These are phyloP conservation scores for Colletotrichum sp. DNA, from an alignment of 2,329 filamentous ascomycete species.

Conservation along the genomic window DNA sequence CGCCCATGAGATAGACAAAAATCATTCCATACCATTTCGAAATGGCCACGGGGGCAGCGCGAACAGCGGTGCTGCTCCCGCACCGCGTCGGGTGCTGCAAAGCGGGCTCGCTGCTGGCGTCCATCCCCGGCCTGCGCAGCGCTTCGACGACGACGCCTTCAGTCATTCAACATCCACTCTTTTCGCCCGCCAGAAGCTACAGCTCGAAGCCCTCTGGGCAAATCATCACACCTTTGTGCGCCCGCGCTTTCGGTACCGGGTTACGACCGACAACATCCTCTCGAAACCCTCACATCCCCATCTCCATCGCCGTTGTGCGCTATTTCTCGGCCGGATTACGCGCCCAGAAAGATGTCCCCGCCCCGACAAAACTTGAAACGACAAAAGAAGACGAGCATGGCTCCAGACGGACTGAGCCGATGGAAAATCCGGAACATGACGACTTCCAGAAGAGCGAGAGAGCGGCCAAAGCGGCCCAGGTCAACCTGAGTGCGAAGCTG, in stretches of 20 bases:
- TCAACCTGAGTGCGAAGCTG: slow-evolving; percentile 87
- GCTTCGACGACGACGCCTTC: slow-evolving; percentile 1
- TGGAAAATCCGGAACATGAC: slow-evolving; percentile 30
- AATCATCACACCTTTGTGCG: neutral
- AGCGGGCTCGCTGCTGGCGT: neutral
- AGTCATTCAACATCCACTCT: slow-evolving; percentile 4
- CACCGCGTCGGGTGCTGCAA: slow-evolving; percentile 42
- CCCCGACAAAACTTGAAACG: neutral
- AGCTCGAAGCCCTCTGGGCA: neutral
- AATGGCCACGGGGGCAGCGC: slow-evolving; percentile 47
- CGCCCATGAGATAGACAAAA: slow-evolving; percentile 13
- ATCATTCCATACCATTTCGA: neutral
- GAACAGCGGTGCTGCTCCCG: slow-evolving; percentile 52
- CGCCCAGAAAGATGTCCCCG: slow-evolving; percentile 24
- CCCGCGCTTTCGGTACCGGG: neutral
- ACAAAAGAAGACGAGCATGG: neutral
- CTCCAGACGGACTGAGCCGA: slow-evolving; percentile 39
- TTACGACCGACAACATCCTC: neutral
- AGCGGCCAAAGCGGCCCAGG: slow-evolving; percentile 83
- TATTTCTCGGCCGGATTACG: slow-evolving; percentile 32
- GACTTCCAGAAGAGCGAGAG: slow-evolving; percentile 76
- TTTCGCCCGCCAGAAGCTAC: neutral
- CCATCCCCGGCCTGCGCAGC: slow-evolving; percentile 21
- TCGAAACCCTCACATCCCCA: neutral
- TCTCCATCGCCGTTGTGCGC: slow-evolving; percentile 24